A percentile compares a stretch with the other conserved stretches of the same genome.
Evolutionary conservation across 257 asterid species (phyloP).

Genomic region (Ballota nigra): DNA sequence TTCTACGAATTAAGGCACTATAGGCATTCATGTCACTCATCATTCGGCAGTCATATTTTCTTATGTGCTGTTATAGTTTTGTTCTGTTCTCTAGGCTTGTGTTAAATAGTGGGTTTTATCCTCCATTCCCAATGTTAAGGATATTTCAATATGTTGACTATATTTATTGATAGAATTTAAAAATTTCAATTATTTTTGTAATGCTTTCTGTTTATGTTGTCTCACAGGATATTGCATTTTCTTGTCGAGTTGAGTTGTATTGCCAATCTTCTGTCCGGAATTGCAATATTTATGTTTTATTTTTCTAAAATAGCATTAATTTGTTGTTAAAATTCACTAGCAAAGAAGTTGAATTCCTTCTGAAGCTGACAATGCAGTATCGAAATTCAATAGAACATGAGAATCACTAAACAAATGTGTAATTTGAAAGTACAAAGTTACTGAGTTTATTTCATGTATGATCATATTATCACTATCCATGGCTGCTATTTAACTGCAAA

Average conservation of each 20-base stretch:
- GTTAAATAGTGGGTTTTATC: background rate
- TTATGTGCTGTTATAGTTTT: background rate
- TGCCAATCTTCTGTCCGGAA: background rate
- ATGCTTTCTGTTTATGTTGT: background rate
- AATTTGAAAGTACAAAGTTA: background rate
- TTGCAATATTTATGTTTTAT: too few relatives aligned
- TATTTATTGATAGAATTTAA: background rate
- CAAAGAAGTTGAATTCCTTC: background rate
- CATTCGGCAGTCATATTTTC: background rate
- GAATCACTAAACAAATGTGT: background rate
- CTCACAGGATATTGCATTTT: background rate
- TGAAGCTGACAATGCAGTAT: background rate
- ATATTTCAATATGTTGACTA: background rate
- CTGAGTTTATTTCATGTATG: conserved; percentile 14
- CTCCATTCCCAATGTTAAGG: background rate
- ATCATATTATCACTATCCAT: conserved; percentile 4
- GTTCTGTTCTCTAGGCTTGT: background rate
- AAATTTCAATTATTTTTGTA: background rate
- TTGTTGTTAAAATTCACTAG: too few relatives aligned
- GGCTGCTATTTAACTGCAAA: conserved; percentile 17
- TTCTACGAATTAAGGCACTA: conserved; percentile 1
- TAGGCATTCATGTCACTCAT: conserved; percentile 1
- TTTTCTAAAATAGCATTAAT: too few relatives aligned
- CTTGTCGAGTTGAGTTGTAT: background rate
- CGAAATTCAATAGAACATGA: background rate